Evolutionary conservation across 1,284 basidiomycete genomes (phyloP).

Genomic region (Sutorius eximius): DNA sequence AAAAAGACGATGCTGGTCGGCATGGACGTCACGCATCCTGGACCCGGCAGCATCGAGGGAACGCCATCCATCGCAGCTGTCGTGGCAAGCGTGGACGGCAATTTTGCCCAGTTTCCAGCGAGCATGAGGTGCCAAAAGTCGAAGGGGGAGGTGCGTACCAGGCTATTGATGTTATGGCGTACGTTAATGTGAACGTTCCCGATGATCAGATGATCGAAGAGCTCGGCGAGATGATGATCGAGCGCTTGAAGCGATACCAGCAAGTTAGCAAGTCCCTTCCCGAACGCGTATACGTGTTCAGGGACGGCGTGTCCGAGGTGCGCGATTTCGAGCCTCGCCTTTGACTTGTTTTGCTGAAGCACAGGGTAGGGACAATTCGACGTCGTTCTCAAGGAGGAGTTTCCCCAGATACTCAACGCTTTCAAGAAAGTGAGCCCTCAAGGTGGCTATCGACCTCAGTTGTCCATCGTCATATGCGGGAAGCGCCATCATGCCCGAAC

Average conservation of each 20-base stretch:
- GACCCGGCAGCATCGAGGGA: conserved; percentile 57
- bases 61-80: conserved; percentile 78
- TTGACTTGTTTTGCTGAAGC: conserved; percentile 1
- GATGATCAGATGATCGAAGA: conserved; percentile 62
- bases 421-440: conserved; percentile 51
- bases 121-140: conserved; percentile 63
- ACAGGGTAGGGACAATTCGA: conserved; percentile 64
- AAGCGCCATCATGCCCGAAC: conserved; percentile 77
- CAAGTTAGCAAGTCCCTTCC: conserved; percentile 56
- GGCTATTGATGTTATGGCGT: conserved; percentile 34
- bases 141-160: conserved; percentile 60
- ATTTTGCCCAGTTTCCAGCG: conserved; percentile 70
- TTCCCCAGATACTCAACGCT: conserved; percentile 58
- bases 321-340: conserved; percentile 13
- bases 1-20: conserved; percentile 78
- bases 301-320: conserved; percentile 77
- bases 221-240: conserved; percentile 63
- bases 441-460: conserved; percentile 51
- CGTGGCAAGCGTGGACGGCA: conserved; percentile 66
- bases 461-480: conserved; percentile 76
- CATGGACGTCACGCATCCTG: conserved; percentile 71
- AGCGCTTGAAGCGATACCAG: conserved; percentile 59
- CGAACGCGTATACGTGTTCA: conserved; percentile 49
- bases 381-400: conserved; percentile 57
- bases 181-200: neutral